Conservation (phyloP, 1,284 basidiomycete species). For the Sphaerobolus stellatus region DNA sequence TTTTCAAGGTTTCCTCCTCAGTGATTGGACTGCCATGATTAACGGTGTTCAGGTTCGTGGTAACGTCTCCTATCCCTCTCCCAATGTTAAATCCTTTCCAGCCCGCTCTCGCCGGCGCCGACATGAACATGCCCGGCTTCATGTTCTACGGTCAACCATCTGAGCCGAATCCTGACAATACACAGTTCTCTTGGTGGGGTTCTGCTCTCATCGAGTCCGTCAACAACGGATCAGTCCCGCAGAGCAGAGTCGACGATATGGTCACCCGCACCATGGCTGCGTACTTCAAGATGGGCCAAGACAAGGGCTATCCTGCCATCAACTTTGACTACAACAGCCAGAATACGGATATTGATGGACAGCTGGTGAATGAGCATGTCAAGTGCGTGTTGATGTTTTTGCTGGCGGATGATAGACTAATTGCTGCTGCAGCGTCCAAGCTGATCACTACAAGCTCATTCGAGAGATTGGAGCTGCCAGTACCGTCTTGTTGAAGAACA, state of each 20-base stretch:
- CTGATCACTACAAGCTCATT: conserved; percentile 45
- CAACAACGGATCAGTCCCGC: conserved; percentile 64
- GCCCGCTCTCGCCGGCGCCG: conserved; percentile 19
- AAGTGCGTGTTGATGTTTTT: conserved; percentile 3
- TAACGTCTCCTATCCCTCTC: not conserved
- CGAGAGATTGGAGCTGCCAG: conserved; percentile 68
- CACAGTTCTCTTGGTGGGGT: conserved; percentile 15
- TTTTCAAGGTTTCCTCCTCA: conserved; percentile 29
- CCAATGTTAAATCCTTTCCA: conserved; percentile 12
- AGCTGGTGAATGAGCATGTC: conserved; percentile 13
- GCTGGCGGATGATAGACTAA: not conserved
- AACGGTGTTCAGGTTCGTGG: conserved; percentile 17
- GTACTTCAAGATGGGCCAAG: conserved; percentile 62
- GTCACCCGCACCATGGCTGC: conserved; percentile 59
- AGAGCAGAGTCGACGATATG: conserved; percentile 68
- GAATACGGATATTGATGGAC: conserved; percentile 46
- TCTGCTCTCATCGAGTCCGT: conserved; percentile 34
- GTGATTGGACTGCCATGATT: conserved; percentile 27
- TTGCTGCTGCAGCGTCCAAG: conserved; percentile 13
- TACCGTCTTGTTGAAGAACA: conserved; percentile 75
- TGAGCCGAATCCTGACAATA: conserved; percentile 18
- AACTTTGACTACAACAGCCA: conserved; percentile 49
- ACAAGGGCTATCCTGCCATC: conserved; percentile 48
- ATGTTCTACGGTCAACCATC: conserved; percentile 16
- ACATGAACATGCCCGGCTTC: conserved; percentile 30